A percentile compares a stretch with the other conserved stretches of the same genome.
Evolutionary conservation across 495 filamentous ascomycete species (phyloP).

Genomic region (Amphirosellinia nigrospora): DNA sequence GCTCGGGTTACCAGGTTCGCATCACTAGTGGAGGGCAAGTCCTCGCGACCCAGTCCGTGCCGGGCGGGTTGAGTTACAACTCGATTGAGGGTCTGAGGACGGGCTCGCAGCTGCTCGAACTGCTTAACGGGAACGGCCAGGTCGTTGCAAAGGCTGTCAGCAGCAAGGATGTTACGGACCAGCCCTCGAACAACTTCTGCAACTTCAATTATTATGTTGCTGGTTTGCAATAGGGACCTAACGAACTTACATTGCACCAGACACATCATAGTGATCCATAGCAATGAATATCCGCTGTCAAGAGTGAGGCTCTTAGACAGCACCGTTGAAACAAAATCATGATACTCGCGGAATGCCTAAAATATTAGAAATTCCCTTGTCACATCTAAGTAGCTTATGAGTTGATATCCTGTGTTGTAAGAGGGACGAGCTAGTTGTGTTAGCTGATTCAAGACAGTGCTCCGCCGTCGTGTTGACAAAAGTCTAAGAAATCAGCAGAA

Average conservation of each 20-base stretch:
- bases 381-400: not conserved
- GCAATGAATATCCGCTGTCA: not conserved
- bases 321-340: not conserved
- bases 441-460: not conserved
- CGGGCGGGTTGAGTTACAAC: slow-evolving; percentile 27
- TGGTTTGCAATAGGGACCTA: not conserved
- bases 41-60: slow-evolving; percentile 20
- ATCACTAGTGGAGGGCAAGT: slow-evolving; percentile 20
- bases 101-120: slow-evolving; percentile 10
- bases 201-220: slow-evolving; percentile 23
- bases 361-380: not conserved
- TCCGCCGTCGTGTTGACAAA: not conserved
- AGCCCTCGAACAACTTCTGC: slow-evolving; percentile 12
- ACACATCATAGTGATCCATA: not conserved
- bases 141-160: slow-evolving; percentile 7
- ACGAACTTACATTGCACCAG: not conserved
- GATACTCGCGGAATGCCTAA: not conserved
- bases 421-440: not conserved
- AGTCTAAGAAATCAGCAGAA: not conserved
- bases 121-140: not conserved
- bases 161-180: slow-evolving; percentile 14
- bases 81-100: slow-evolving; percentile 25
- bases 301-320: not conserved
- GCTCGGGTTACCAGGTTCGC: slow-evolving; percentile 15
- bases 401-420: not conserved